phyloP scores from a whole-genome alignment of 176 grass and related monocot genomes.

The Thalia dealbata region DNA sequence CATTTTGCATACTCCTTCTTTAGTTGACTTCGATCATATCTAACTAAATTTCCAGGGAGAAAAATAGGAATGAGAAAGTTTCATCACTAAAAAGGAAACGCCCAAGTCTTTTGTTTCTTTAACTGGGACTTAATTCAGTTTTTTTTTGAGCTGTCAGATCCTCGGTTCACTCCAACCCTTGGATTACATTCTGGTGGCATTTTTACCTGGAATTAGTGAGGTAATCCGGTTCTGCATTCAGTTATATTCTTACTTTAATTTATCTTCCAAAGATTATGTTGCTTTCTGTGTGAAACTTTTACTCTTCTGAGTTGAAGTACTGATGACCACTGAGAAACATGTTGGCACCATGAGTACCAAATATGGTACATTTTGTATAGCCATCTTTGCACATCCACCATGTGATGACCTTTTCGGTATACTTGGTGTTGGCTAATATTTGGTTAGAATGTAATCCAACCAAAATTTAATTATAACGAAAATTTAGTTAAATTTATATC shows the following conservation, averaged over 20 bases:
- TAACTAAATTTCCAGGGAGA: neutral
- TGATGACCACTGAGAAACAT: too few relatives aligned
- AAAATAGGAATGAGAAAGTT: neutral
- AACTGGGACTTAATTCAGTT: neutral
- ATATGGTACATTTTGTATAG: neutral
- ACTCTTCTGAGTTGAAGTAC: too few relatives aligned
- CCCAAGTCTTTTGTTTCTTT: neutral
- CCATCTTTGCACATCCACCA: neutral
- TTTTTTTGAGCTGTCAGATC: slow-evolving; percentile 37
- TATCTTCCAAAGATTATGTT: neutral
- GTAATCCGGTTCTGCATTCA: slow-evolving; percentile 22
- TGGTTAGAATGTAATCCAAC: too few relatives aligned
- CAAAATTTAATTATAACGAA: too few relatives aligned
- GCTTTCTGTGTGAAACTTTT: neutral
- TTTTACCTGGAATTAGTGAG: slow-evolving; percentile 90
- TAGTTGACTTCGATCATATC: neutral
- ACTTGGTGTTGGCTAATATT: too few relatives aligned
- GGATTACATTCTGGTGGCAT: slow-evolving; percentile 58
- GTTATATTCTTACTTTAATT: neutral
- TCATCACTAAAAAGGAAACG: neutral
- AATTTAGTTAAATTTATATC: too few relatives aligned
- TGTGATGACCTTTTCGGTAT: slow-evolving; percentile 15
- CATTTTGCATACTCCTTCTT: neutral
- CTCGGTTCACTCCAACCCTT: slow-evolving; percentile 60
- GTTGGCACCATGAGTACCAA: too few relatives aligned